phyloP scores from a whole-genome alignment of 768 basidiomycete genomes.

The Lentinula sp. region DNA sequence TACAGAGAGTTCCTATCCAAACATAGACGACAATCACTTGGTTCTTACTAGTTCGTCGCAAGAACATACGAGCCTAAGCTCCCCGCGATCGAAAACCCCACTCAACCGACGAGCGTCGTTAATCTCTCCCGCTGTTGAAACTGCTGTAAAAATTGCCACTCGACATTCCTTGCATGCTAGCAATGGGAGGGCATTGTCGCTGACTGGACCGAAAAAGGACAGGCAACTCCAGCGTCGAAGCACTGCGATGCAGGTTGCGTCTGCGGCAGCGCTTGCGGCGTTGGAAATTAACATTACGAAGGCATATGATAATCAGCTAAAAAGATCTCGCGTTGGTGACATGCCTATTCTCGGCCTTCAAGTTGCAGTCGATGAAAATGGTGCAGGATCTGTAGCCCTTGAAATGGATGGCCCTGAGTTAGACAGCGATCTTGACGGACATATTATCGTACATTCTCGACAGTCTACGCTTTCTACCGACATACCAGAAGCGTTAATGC shows the following conservation, averaged over 20 bases:
- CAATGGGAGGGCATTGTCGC: not conserved
- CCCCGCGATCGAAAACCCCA: not conserved
- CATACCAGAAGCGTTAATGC: not conserved
- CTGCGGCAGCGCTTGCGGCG: constrained; percentile 1
- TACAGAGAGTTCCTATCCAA: not conserved
- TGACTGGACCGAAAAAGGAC: not conserved
- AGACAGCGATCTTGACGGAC: not conserved
- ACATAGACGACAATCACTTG: not conserved
- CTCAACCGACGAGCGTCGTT: not conserved
- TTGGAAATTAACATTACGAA: not conserved
- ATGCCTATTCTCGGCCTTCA: not conserved
- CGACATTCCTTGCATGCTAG: not conserved
- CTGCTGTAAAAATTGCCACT: constrained; percentile 1
- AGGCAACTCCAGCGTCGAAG: not conserved
- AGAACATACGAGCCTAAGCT: not conserved
- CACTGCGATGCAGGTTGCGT: not conserved
- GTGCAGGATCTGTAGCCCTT: not conserved
- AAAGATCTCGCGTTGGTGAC: not conserved
- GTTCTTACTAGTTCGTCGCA: not conserved
- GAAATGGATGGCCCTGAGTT: not conserved
- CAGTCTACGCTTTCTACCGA: not conserved
- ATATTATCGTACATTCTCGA: not conserved
- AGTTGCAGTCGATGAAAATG: not conserved
- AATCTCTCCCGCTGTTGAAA: constrained; percentile 1
- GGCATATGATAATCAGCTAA: not conserved